Percentiles rank a stretch among this genome's conserved stretches.
These are phyloP conservation scores for Yarrowia alimentaria DNA, from an alignment of 805 yeast genomes.

Conservation along the genomic window DNA sequence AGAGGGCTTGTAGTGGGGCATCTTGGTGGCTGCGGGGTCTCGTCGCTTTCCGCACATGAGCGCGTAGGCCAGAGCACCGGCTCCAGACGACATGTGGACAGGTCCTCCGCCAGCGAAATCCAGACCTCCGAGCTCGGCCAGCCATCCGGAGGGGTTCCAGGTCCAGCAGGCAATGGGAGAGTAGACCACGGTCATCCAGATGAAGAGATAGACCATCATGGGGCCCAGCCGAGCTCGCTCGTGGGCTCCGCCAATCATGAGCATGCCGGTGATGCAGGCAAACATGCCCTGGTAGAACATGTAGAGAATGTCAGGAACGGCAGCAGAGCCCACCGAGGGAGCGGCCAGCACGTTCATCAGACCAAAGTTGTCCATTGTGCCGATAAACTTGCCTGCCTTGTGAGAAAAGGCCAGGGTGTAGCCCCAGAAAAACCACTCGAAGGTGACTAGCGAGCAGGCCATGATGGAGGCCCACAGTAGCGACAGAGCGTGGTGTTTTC, in stretches of 20 bases:
- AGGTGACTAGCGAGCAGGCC: constrained; percentile 76
- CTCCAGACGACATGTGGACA: constrained; percentile 92
- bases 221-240: constrained; percentile 96
- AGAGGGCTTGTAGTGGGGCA: constrained; percentile 92
- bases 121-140: constrained; percentile 72
- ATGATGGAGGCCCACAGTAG: constrained; percentile 91
- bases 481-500: constrained; percentile 95
- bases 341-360: constrained; percentile 80
- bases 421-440: constrained; percentile 99
- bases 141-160: constrained; percentile 95
- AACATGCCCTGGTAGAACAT: constrained; percentile 96
- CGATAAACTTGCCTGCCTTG: constrained; percentile 66
- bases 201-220: constrained; percentile 89
- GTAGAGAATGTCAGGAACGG: constrained; percentile 86
- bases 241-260: constrained; percentile 97
- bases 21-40: constrained; percentile 62
- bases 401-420: constrained; percentile 84
- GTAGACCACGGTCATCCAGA: constrained; percentile 94
- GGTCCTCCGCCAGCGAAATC: constrained; percentile 99
- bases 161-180: constrained; percentile 97
- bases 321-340: constrained; percentile 56
- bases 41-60: constrained; percentile 83
- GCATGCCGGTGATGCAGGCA: constrained; percentile 86
- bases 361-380: constrained; percentile 77
- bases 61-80: constrained; percentile 92